phyloP scores from a whole-genome alignment of 163 green algal genomes.

The Trebouxiophyceae sp. region DNA sequence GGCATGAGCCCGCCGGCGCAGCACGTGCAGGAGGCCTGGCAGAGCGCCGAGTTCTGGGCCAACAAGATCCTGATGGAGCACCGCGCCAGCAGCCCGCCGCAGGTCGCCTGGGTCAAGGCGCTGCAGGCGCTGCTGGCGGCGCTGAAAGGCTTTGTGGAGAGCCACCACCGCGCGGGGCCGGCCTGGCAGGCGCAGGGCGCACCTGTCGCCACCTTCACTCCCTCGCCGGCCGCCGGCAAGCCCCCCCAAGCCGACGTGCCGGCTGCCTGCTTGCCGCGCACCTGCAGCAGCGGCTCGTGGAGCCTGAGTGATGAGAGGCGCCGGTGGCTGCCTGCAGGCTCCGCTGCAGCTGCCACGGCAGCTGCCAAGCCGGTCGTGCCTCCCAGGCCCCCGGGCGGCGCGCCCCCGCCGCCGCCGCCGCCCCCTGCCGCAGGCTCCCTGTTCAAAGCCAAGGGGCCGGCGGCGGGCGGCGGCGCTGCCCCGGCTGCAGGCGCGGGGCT shows the following conservation, averaged over 20 bases:
- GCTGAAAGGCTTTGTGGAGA: conserved; percentile 52
- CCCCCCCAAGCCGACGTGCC: no score
- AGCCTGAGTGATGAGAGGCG: no score
- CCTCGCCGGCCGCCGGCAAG: conserved; percentile 4
- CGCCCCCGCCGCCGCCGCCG: conserved; percentile 41
- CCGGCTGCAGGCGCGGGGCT: background rate
- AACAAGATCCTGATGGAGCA: conserved; percentile 87
- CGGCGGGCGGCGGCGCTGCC: no score
- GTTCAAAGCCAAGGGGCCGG: background rate
- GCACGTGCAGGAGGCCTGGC: conserved; percentile 72
- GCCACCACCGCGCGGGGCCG: conserved; percentile 50
- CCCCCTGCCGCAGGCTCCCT: conserved; percentile 12
- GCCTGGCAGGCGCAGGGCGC: conserved; percentile 54
- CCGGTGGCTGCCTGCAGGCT: no score
- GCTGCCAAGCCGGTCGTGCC: background rate
- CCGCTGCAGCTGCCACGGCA: conserved; percentile 5
- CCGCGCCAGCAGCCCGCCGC: conserved; percentile 34
- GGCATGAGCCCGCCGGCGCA: conserved; percentile 64
- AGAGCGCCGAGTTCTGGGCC: conserved; percentile 81
- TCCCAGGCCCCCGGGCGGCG: background rate
- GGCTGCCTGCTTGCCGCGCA: no score
- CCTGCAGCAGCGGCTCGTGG: no score
- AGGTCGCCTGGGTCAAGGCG: conserved; percentile 69
- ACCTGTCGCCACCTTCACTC: conserved; percentile 25
- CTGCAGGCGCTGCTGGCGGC: conserved; percentile 56